Conservation (phyloP, 2,329 filamentous ascomycete genomes). For the Fusarium sp. region DNA sequence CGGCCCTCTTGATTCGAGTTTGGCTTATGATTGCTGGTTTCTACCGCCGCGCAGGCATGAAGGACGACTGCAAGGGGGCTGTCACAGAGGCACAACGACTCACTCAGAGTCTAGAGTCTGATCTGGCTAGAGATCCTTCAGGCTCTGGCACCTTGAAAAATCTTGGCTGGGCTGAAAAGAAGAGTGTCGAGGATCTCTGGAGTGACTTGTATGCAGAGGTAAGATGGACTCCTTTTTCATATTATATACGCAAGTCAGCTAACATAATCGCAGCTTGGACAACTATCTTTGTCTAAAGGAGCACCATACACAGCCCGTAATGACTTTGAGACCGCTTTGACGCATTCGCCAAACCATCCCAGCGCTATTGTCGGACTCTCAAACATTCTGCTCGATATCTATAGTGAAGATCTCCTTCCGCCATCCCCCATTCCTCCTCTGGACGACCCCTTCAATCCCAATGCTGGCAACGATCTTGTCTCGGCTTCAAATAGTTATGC, state of each 20-base stretch:
- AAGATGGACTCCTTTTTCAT: constrained; percentile 49
- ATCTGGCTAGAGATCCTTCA: constrained; percentile 71
- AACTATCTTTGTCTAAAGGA: constrained; percentile 71
- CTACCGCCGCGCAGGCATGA: constrained; percentile 84
- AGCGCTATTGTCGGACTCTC: constrained; percentile 84
- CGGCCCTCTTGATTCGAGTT: constrained; percentile 74
- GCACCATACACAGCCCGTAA: constrained; percentile 76
- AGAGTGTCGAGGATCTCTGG: constrained; percentile 86
- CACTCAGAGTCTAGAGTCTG: constrained; percentile 75
- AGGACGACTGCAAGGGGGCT: constrained; percentile 83
- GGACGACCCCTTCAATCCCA: constrained; percentile 31
- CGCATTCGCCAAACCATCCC: constrained; percentile 82
- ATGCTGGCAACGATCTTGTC: constrained; percentile 1
- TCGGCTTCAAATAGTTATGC: constrained; percentile 14
- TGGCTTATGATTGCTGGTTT: constrained; percentile 93
- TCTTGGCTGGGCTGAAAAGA: constrained; percentile 81
- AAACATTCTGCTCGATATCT: constrained; percentile 87
- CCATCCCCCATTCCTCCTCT: constrained; percentile 64
- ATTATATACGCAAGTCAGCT: background rate
- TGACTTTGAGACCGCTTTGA: constrained; percentile 85
- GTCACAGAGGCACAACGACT: constrained; percentile 85
- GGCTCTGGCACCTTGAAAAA: constrained; percentile 72
- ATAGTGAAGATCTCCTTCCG: constrained; percentile 75
- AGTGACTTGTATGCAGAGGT: constrained; percentile 87
- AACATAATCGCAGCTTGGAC: constrained; percentile 68